Conservation (phyloP, 768 basidiomycete species). For the Rhodotorula paludigena region DNA sequence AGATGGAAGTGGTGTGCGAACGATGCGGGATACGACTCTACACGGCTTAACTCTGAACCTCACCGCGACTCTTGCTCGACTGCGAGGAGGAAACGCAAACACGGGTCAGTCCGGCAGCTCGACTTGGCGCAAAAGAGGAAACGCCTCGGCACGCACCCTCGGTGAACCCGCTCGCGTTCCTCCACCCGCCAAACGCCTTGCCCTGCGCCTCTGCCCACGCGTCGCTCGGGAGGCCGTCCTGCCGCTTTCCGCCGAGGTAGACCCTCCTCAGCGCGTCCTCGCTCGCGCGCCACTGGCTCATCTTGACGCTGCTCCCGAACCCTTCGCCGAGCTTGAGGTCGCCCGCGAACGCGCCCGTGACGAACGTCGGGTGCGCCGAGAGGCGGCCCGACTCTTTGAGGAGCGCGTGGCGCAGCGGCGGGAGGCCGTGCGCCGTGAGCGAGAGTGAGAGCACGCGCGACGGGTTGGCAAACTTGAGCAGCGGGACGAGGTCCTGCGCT, state of each 20-base stretch:
- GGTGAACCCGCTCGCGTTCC: slow-evolving; percentile 3
- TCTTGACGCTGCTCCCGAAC: slow-evolving; percentile 82
- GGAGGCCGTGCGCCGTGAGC: slow-evolving; percentile 61
- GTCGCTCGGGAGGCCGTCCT: slow-evolving; percentile 25
- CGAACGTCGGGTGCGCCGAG: slow-evolving; percentile 83
- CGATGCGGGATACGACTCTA: not conserved
- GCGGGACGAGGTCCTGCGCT: slow-evolving; percentile 69
- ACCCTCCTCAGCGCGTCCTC: slow-evolving; percentile 78
- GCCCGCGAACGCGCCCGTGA: slow-evolving; percentile 89
- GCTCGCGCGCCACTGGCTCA: slow-evolving; percentile 89
- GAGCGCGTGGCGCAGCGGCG: slow-evolving; percentile 54
- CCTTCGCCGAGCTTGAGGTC: slow-evolving; percentile 83
- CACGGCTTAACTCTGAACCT: not conserved
- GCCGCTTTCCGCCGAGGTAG: slow-evolving; percentile 55
- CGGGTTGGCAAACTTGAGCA: slow-evolving; percentile 78
- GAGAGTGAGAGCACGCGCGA: slow-evolving; percentile 70
- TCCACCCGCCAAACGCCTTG: slow-evolving; percentile 21
- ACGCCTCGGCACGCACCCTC: slow-evolving; percentile 14
- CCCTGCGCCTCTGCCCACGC: not conserved
- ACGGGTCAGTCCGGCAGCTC: not conserved
- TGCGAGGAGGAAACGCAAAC: not conserved
- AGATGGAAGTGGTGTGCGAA: not conserved
- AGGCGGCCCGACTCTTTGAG: slow-evolving; percentile 88
- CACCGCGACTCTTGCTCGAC: slow-evolving; percentile 16
- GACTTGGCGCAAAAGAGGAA: too few relatives aligned